These are phyloP conservation scores for Artomyces pyxidatus DNA, from an alignment of 768 basidiomycete genomes.

Conservation along the genomic window DNA sequence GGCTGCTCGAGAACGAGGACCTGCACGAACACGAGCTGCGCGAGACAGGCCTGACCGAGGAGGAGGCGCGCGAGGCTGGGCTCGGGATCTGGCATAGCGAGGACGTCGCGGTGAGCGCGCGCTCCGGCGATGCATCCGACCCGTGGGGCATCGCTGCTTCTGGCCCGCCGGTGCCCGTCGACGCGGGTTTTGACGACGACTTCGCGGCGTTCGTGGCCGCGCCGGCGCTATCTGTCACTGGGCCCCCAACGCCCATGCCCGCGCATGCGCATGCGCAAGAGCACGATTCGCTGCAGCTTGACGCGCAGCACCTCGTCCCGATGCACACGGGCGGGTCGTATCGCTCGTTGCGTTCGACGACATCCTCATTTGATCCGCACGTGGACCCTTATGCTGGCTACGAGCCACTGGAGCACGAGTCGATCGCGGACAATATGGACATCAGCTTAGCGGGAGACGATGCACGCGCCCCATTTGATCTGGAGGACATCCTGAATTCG, in stretches of 20 bases:
- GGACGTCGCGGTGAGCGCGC: background rate
- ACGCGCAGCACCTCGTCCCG: constrained; percentile 16
- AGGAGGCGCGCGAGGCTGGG: constrained; percentile 7
- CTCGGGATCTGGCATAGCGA: constrained; percentile 1
- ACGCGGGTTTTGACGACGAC: constrained; percentile 65
- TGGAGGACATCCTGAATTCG: constrained; percentile 6
- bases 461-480: constrained; percentile 9
- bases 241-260: background rate
- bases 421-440: constrained; percentile 2
- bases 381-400: constrained; percentile 5
- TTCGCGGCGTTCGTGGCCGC: constrained; percentile 71
- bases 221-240: constrained; percentile 17
- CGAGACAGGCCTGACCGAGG: background rate
- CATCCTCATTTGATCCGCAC: constrained; percentile 50
- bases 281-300: constrained; percentile 4
- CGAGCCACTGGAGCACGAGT: constrained; percentile 13
- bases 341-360: constrained; percentile 42
- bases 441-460: background rate
- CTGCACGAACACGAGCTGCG: constrained; percentile 16
- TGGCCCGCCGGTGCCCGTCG: constrained; percentile 1
- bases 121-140: no score
- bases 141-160: constrained; percentile 15
- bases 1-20: constrained; percentile 48
- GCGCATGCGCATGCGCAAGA: background rate
- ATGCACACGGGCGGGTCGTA: constrained; percentile 31